Conservation (phyloP, 2,329 filamentous ascomycete species). For the Pseudogymnoascus sp. region DNA sequence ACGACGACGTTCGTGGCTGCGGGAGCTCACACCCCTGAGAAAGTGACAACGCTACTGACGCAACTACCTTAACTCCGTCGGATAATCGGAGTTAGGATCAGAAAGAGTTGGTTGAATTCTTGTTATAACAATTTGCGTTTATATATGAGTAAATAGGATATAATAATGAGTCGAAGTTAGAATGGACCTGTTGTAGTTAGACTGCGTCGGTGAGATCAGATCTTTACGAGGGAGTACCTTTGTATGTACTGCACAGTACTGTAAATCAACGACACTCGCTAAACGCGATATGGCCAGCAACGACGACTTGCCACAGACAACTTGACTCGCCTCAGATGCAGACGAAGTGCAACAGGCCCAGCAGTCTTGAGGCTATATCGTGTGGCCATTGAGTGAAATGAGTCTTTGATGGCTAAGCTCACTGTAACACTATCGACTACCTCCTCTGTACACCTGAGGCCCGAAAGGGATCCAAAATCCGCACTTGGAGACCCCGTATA, state of each 20-base stretch:
- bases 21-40: slow-evolving; percentile 41
- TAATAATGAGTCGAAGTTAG: background rate
- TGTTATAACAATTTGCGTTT: background rate
- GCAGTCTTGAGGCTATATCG: background rate
- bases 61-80: background rate
- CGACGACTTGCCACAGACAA: background rate
- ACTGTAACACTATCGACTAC: background rate
- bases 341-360: background rate
- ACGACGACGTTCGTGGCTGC: slow-evolving; percentile 77
- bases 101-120: background rate
- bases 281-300: background rate
- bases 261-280: slow-evolving; percentile 5
- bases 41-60: background rate
- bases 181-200: background rate
- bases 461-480: background rate
- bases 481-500: background rate
- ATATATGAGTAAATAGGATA: background rate
- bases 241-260: background rate
- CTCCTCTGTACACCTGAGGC: background rate
- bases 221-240: background rate
- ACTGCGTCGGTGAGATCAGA: background rate
- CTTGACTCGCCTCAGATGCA: background rate
- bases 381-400: background rate
- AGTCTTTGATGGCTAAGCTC: background rate
- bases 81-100: background rate